phyloP scores from a whole-genome alignment of 2,329 filamentous ascomycete species.

The Diaporthe vaccinii region DNA sequence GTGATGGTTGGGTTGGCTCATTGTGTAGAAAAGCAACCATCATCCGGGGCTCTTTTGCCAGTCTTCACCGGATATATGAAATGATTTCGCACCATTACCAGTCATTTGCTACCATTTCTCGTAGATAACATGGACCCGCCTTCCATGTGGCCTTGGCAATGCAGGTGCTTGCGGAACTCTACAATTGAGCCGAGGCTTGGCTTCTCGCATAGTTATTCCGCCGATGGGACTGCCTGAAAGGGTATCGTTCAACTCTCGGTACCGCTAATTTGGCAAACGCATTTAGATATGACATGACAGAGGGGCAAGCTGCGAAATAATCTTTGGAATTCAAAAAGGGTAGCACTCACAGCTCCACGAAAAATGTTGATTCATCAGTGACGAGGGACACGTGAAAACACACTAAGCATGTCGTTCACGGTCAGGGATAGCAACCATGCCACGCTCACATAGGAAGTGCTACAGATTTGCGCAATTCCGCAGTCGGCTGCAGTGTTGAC shows the following conservation, averaged over 20 bases:
- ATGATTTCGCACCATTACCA: neutral
- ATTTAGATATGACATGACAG: neutral
- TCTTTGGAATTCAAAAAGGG: too few species aligned
- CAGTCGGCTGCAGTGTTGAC: neutral
- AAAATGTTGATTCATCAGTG: neutral
- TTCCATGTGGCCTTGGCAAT: neutral
- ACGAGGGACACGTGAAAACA: neutral
- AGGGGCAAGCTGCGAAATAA: neutral
- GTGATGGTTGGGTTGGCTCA: neutral
- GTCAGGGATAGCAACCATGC: neutral
- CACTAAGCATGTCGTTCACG: neutral
- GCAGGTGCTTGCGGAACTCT: neutral
- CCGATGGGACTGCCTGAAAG: constrained; percentile 7
- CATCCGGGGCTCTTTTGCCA: neutral
- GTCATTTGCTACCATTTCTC: neutral
- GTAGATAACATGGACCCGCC: neutral
- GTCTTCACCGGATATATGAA: neutral
- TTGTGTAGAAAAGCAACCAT: neutral
- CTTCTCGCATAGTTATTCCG: neutral
- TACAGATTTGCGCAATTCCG: neutral
- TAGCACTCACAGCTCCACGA: neutral
- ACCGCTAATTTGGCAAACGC: neutral
- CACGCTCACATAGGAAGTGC: neutral
- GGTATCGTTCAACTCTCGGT: neutral
- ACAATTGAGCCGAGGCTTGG: neutral